These are phyloP conservation scores for Solanum pimpinellifolium DNA, from an alignment of 257 asterid genomes.

Conservation along the genomic window DNA sequence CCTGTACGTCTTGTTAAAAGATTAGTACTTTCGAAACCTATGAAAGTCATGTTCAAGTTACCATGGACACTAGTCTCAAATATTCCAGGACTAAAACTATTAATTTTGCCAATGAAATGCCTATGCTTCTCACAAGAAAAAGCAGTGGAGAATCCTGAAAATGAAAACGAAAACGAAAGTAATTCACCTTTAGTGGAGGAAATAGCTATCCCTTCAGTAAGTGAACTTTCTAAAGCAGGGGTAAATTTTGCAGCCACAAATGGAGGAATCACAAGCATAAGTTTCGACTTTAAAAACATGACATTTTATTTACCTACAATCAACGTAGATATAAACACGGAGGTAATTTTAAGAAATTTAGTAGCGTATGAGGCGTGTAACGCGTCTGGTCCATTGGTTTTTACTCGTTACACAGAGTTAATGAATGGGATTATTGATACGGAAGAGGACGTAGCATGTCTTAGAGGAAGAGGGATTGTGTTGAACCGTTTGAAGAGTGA, in stretches of 20 bases:
- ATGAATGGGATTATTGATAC: slow-evolving; percentile 30
- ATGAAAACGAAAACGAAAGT: not conserved
- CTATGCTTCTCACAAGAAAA: not conserved
- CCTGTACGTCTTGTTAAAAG: slow-evolving; percentile 15
- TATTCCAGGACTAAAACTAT: slow-evolving; percentile 10
- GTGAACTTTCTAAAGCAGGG: slow-evolving; percentile 11
- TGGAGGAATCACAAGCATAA: slow-evolving; percentile 9
- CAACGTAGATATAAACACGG: slow-evolving; percentile 8
- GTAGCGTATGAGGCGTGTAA: slow-evolving; percentile 23
- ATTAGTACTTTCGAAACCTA: slow-evolving; percentile 18
- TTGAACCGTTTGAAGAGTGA: slow-evolving; percentile 22
- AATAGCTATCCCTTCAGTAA: slow-evolving; percentile 18
- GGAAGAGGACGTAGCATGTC: slow-evolving; percentile 13
- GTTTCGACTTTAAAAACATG: not conserved
- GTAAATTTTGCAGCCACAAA: slow-evolving; percentile 2
- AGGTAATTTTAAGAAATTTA: slow-evolving; percentile 18
- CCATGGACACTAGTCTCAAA: slow-evolving; percentile 31
- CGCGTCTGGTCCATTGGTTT: slow-evolving; percentile 14
- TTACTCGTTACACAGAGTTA: slow-evolving; percentile 19
- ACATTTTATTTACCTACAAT: slow-evolving; percentile 14
- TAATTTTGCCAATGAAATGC: slow-evolving; percentile 19
- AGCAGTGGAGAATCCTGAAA: not conserved
- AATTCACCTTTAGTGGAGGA: slow-evolving; percentile 26
- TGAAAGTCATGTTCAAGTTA: slow-evolving; percentile 11
- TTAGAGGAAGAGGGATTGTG: slow-evolving; percentile 17